Evolutionary conservation across 176 grass and related monocot genomes (phyloP).

Genomic region (Carex scoparia): DNA sequence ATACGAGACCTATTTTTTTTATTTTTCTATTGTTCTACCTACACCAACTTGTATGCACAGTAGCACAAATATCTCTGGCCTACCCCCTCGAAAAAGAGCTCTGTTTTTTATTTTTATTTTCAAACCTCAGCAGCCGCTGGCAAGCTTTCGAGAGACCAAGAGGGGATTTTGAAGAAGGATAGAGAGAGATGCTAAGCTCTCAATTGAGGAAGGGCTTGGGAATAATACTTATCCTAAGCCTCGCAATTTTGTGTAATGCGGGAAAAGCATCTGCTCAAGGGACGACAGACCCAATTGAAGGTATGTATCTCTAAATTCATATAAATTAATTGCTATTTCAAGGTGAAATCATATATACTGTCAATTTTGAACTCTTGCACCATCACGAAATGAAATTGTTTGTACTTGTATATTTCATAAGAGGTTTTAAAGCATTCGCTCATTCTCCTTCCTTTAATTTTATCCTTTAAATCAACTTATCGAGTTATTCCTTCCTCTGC

Average conservation of each 20-base stretch:
- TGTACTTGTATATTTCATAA: neutral
- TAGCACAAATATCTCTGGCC: neutral
- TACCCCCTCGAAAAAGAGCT: neutral
- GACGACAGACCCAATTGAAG: neutral
- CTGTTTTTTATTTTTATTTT: neutral
- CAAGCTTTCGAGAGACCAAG: neutral
- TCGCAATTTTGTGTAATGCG: neutral
- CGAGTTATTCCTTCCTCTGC: too few species aligned
- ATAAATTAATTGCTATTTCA: neutral
- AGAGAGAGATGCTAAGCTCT: neutral
- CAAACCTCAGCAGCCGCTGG: neutral
- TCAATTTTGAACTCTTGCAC: neutral
- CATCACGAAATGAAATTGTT: neutral
- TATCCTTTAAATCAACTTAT: neutral
- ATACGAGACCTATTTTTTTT: neutral
- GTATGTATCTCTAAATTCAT: neutral
- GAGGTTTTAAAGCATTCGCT: neutral
- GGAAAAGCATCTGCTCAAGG: slow-evolving; percentile 3
- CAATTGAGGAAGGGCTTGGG: neutral
- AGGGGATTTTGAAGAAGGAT: neutral
- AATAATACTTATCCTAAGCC: neutral
- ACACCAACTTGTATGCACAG: neutral
- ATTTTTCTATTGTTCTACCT: neutral
- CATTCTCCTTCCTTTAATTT: neutral
- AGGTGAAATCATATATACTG: neutral